phyloP scores from a whole-genome alignment of 75 land plant species.

The Cupressus sempervirens region DNA sequence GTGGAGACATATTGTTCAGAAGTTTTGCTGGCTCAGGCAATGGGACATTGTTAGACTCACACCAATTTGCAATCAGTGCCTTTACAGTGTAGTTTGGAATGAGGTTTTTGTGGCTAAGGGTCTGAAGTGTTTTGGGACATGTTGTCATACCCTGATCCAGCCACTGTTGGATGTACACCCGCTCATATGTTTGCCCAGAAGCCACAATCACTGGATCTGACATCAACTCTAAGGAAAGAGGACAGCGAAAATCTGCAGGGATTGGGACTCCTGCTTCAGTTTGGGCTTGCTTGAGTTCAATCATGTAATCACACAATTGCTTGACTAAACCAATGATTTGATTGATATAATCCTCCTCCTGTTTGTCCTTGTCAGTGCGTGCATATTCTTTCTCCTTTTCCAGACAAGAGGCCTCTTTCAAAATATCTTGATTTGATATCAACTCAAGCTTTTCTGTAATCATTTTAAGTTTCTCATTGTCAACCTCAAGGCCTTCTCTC shows the following conservation, averaged over 20 bases:
- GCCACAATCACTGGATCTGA: constrained; percentile 59
- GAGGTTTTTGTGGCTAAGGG: constrained; percentile 36
- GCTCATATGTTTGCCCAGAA: constrained; percentile 55
- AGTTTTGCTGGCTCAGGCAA: constrained; percentile 39
- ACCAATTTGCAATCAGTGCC: constrained; percentile 54
- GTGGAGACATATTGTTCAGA: neutral
- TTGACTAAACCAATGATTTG: constrained; percentile 23
- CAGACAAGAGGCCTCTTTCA: constrained; percentile 21
- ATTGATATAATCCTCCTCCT: constrained; percentile 32
- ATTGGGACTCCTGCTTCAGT: constrained; percentile 31
- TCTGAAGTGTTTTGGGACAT: constrained; percentile 47
- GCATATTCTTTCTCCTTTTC: constrained; percentile 35
- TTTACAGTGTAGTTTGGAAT: constrained; percentile 59
- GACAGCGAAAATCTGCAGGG: constrained; percentile 49
- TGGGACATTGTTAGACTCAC: constrained; percentile 40
- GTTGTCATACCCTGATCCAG: constrained; percentile 45
- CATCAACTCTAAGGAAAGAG: constrained; percentile 47
- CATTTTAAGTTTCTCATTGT: constrained; percentile 19
- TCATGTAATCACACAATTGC: constrained; percentile 24
- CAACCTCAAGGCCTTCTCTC: constrained; percentile 21
- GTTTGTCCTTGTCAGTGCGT: constrained; percentile 18
- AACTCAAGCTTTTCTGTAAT: constrained; percentile 31
- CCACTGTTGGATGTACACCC: constrained; percentile 50
- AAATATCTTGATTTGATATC: constrained; percentile 24
- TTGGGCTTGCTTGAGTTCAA: constrained; percentile 19